phyloP scores from a whole-genome alignment of 1,139 yeast genomes.

The Yamadazyma aaseri region DNA sequence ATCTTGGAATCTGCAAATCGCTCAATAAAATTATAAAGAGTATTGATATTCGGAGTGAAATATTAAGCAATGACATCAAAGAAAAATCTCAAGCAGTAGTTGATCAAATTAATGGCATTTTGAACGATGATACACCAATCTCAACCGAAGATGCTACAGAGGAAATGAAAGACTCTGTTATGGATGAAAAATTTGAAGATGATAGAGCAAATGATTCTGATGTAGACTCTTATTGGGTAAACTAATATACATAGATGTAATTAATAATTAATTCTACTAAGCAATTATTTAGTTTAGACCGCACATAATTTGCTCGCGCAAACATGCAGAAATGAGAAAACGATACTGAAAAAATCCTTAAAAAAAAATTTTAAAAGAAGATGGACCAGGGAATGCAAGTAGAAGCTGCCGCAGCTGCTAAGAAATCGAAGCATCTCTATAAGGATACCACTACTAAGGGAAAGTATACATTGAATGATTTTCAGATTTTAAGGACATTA shows the following conservation, averaged over 20 bases:
- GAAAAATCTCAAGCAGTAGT: slow-evolving; percentile 4
- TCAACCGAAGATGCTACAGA: not conserved
- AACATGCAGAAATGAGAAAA: not conserved
- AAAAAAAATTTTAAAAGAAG: slow-evolving; percentile 2
- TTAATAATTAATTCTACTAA: too few relatives aligned
- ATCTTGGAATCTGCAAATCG: slow-evolving; percentile 1
- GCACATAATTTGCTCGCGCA: not conserved
- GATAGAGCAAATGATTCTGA: slow-evolving; percentile 4
- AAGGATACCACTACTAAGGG: slow-evolving; percentile 43
- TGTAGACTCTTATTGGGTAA: slow-evolving; percentile 5
- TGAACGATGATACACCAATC: not conserved
- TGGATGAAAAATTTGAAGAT: slow-evolving; percentile 2
- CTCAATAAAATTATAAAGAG: slow-evolving; percentile 1
- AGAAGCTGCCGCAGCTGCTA: not conserved
- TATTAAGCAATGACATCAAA: slow-evolving; percentile 2
- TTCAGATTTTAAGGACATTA: slow-evolving; percentile 52
- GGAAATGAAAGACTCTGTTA: not conserved
- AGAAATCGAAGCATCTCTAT: slow-evolving; percentile 18
- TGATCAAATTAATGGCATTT: slow-evolving; percentile 3
- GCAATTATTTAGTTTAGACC: too few relatives aligned
- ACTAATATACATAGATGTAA: not conserved
- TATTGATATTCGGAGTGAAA: slow-evolving; percentile 1
- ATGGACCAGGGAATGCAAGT: slow-evolving; percentile 3
- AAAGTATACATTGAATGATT: slow-evolving; percentile 54
- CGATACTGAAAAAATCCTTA: slow-evolving; percentile 1